Conservation (phyloP, 2,329 filamentous ascomycete species). For the Alternaria metachromatica region DNA sequence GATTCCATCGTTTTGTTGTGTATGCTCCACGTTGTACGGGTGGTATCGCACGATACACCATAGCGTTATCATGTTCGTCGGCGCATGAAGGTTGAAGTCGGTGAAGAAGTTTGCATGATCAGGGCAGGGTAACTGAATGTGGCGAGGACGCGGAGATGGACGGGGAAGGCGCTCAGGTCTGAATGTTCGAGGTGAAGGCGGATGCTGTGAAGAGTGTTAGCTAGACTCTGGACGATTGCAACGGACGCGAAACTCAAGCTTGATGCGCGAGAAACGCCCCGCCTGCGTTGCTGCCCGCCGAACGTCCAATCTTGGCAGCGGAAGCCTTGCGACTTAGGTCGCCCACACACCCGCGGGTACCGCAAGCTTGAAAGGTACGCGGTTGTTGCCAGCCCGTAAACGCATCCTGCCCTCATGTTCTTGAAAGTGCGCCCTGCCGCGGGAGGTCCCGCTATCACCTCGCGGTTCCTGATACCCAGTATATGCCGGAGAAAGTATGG, state of each 20-base stretch:
- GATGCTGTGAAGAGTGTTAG: not conserved
- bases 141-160: not conserved
- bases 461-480: not conserved
- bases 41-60: fast-evolving
- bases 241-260: not conserved
- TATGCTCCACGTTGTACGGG: not conserved
- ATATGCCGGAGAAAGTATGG: not conserved
- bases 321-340: not conserved
- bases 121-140: not conserved
- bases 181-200: not conserved
- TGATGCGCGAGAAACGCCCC: too few relatives aligned
- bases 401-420: not conserved
- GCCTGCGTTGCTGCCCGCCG: too few relatives aligned
- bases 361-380: not conserved
- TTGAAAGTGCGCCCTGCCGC: not conserved
- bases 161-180: not conserved
- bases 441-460: not conserved
- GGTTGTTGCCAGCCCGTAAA: not conserved
- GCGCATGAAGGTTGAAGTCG: not conserved
- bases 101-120: not conserved
- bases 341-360: not conserved
- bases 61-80: fast-evolving
- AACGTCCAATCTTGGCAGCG: too few relatives aligned
- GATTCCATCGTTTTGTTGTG: not conserved
- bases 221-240: not conserved